Evolutionary conservation across 805 yeast species (phyloP).

Genomic region (Komagataella populi): DNA sequence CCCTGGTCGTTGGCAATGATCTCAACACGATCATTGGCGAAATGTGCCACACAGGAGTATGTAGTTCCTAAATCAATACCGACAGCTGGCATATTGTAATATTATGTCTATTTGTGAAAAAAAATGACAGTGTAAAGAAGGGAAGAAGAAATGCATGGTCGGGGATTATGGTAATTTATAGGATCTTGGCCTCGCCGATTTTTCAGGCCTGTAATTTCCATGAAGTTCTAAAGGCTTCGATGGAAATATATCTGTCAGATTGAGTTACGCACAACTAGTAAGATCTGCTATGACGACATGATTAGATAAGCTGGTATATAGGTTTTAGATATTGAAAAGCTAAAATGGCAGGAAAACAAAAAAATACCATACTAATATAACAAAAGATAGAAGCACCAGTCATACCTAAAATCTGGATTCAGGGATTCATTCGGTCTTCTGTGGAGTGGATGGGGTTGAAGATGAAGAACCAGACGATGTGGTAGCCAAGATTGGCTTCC

Average conservation of each 20-base stretch:
- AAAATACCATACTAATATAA: too few relatives aligned
- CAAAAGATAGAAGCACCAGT: background rate
- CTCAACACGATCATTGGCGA: conserved; percentile 84
- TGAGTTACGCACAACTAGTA: background rate
- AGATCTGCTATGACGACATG: background rate
- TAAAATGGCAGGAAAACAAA: background rate
- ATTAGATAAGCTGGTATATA: background rate
- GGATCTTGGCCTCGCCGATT: background rate
- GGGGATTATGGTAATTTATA: background rate
- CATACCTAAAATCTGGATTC: background rate
- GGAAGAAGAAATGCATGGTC: background rate
- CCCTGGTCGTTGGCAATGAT: conserved; percentile 97
- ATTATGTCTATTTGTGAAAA: background rate
- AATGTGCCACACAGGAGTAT: conserved; percentile 93
- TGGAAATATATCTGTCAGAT: background rate
- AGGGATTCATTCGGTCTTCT: background rate
- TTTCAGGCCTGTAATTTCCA: background rate
- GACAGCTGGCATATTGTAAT: conserved; percentile 34
- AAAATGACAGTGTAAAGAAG: conserved; percentile 1
- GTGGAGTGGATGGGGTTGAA: background rate
- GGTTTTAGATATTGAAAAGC: background rate
- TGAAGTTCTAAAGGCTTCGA: background rate
- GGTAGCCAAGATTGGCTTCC: background rate
- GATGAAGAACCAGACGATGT: background rate
- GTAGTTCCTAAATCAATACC: conserved; percentile 84